Percentiles rank a stretch among this genome's conserved stretches.
These are phyloP conservation scores for Crucibulum laeve DNA, from an alignment of 768 basidiomycete species.

Conservation along the genomic window DNA sequence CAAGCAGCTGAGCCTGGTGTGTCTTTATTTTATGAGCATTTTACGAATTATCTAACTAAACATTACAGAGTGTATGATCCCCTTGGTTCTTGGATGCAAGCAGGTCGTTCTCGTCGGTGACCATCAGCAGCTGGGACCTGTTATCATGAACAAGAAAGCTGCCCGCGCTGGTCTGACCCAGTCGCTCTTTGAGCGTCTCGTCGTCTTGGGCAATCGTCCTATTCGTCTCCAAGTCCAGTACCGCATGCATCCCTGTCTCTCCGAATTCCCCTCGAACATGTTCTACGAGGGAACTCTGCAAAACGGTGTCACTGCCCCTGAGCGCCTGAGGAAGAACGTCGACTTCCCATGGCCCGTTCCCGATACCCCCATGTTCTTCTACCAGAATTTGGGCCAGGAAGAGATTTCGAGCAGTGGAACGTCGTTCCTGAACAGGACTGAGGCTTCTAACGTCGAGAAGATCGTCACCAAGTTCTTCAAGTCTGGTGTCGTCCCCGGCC, in stretches of 20 bases:
- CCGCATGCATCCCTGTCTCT: constrained; percentile 99
- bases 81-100: constrained; percentile 95
- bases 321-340: constrained; percentile 94
- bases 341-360: constrained; percentile 99
- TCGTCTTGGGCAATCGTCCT: constrained; percentile 91
- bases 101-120: constrained; percentile 98
- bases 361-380: constrained; percentile 99
- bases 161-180: constrained; percentile 98
- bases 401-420: constrained; percentile 99
- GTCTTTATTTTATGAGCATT: constrained; percentile 14
- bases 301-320: constrained; percentile 98
- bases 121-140: constrained; percentile 96
- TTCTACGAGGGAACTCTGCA: constrained; percentile 99
- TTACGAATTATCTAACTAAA: constrained; percentile 10
- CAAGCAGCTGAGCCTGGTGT: constrained; percentile 95
- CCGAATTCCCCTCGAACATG: constrained; percentile 99
- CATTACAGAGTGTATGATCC: constrained; percentile 94
- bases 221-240: constrained; percentile 99
- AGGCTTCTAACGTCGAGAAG: constrained; percentile 99
- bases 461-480: constrained; percentile 99
- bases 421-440: constrained; percentile 97
- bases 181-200: constrained; percentile 96
- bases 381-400: constrained; percentile 98
- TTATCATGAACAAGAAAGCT: constrained; percentile 99
- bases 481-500: constrained; percentile 89